Evolutionary conservation across 2,329 filamentous ascomycete species (phyloP), one percentile per base, ranked within the genome.

Genomic region (Aspergillus thermomutatus): DNA sequence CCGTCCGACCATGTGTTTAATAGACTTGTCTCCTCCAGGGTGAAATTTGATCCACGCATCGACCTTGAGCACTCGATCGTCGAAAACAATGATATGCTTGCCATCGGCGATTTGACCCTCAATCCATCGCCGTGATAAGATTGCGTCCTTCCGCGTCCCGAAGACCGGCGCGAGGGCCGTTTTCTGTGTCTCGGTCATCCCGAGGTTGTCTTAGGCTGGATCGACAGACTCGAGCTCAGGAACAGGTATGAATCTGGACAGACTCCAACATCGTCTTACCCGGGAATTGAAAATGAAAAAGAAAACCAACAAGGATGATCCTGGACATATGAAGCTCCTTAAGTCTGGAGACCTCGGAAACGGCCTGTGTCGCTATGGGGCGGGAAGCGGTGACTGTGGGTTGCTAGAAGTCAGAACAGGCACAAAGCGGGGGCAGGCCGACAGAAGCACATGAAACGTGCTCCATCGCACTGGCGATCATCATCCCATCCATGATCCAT

Each of bases 21-120:
- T 95, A 54, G 93, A 85, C 76, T 92, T 94, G 67, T 93, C 87
- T 65, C 94, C 94, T 56, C 94, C 94, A 11, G 94, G 94, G 69
- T 97, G 94, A 69, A 90, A 97, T 53, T 85, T 85, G 52, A 95
- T 78, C 91, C 92, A 99, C 41, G 88, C 82, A 73, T 97, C 93
- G 31, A 91, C 87, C 77, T 92, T 96, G 64, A 97, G 76, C 9
- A 97, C 92, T 66, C 86, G 85, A 58, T 86, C 82, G 65, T 96
- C 86, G 58, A 94, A 81, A 53, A 99, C 91, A 60, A 97, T 83
- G 55, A 99, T 83, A 61, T 85, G 84, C 56, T 84, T 84, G 4
- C 92, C 93, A 56, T 90, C 85, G 6, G 92, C 90, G 68, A 99
- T 97, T 66, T 93, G 77, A 5, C 82, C 85, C 73, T 97, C 92